Conservation (phyloP, 352 stramenopile genomes). For the Phytophthora crassamura region DNA sequence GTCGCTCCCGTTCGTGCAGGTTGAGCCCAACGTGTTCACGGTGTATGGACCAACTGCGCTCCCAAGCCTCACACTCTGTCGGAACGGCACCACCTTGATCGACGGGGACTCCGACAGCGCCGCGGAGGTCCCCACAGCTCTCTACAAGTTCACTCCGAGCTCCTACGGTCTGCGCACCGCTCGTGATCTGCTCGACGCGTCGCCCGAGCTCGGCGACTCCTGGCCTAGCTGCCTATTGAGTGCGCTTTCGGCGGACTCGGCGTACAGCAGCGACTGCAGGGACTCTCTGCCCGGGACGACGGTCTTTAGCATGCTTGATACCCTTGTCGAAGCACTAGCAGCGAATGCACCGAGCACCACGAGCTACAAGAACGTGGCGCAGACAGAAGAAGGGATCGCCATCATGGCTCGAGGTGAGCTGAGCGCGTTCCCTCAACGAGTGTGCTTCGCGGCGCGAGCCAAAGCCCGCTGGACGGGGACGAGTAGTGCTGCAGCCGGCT, state of each 20-base stretch:
- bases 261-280: conserved; percentile 43
- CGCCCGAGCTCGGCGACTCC: conserved; percentile 15
- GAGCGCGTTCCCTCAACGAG: conserved; percentile 50
- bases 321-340: conserved; percentile 39
- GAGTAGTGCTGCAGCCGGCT: conserved; percentile 34
- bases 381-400: conserved; percentile 45
- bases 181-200: conserved; percentile 32
- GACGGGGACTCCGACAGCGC: not conserved
- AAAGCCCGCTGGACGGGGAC: conserved; percentile 61
- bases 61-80: conserved; percentile 33
- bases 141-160: conserved; percentile 56
- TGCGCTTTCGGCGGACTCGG: conserved; percentile 21
- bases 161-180: conserved; percentile 57
- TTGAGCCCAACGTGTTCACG: conserved; percentile 62
- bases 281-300: conserved; percentile 26
- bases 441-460: conserved; percentile 53
- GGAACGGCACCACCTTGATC: conserved; percentile 29
- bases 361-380: conserved; percentile 58
- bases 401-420: conserved; percentile 52
- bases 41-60: conserved; percentile 48
- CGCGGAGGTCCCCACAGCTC: conserved; percentile 25
- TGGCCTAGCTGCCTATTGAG: conserved; percentile 34
- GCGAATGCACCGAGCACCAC: conserved; percentile 55
- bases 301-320: conserved; percentile 57
- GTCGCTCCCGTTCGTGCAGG: conserved; percentile 47